phyloP scores from a whole-genome alignment of 106 monocot genomes.

The Chionographis japonica region DNA sequence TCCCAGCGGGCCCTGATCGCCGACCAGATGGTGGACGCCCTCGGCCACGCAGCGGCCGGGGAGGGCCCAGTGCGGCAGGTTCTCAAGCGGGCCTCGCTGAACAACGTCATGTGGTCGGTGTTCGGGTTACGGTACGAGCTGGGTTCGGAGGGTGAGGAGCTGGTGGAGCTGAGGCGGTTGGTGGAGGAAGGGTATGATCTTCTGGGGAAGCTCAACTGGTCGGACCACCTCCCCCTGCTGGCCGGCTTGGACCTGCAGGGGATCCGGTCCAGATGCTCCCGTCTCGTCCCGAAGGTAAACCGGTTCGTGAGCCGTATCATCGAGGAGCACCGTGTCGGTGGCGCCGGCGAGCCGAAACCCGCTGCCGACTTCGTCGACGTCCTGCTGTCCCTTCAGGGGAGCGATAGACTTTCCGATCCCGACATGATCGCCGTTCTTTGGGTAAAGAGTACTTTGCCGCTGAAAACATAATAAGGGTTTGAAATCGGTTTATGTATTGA shows the following conservation, averaged over 20 bases:
- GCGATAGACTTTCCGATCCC: constrained; percentile 38
- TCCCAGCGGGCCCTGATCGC: constrained; percentile 27
- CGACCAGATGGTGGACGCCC: constrained; percentile 19
- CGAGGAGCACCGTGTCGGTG: constrained; percentile 28
- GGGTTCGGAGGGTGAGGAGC: constrained; percentile 9
- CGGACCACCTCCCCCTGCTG: constrained; percentile 47
- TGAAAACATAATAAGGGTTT: too few species aligned
- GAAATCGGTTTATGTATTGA: too few species aligned
- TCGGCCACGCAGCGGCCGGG: not conserved
- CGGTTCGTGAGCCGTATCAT: constrained; percentile 49
- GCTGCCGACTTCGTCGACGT: constrained; percentile 52
- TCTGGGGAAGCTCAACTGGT: constrained; percentile 53
- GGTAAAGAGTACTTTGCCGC: too few species aligned
- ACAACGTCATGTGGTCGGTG: constrained; percentile 56
- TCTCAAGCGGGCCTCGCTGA: constrained; percentile 44
- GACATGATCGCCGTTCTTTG: constrained; percentile 73
- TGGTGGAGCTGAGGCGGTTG: constrained; percentile 28
- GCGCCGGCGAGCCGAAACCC: too few species aligned
- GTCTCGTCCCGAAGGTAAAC: constrained; percentile 48
- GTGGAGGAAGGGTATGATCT: constrained; percentile 71
- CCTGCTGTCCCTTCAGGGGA: constrained; percentile 41
- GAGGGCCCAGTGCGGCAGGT: constrained; percentile 15
- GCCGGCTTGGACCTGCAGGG: constrained; percentile 40
- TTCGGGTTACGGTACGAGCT: constrained; percentile 60
- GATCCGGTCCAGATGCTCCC: constrained; percentile 34